Evolutionary conservation across 805 yeast species (phyloP).

Genomic region (Suhomyces sp.): DNA sequence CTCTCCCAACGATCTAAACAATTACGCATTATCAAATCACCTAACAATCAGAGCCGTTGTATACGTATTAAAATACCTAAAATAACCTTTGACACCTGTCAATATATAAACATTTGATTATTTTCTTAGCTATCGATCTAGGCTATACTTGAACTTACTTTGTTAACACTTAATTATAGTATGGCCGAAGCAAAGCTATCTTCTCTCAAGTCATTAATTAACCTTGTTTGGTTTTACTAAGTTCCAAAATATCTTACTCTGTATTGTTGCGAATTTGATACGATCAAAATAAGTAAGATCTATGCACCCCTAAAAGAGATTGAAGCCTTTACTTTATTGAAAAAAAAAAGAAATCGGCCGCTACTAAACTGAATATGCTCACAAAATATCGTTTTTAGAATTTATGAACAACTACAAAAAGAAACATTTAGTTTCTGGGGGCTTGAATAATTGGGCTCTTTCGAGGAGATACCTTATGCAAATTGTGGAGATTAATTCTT

Average conservation of each 20-base stretch:
- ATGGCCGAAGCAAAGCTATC: not conserved
- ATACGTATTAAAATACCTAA: not conserved
- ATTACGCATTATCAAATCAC: not conserved
- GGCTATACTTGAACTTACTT: not conserved
- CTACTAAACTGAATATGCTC: not conserved
- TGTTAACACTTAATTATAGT: not conserved
- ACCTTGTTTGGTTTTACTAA: not conserved
- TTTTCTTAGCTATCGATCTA: not conserved
- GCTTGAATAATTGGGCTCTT: not conserved
- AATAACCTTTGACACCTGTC: not conserved
- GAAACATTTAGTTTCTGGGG: not conserved
- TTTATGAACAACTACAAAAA: not conserved
- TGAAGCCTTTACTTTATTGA: not conserved
- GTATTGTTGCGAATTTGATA: not conserved
- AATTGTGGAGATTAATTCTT: not conserved
- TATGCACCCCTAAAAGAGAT: conserved; percentile 1
- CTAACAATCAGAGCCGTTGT: not conserved
- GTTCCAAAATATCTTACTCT: not conserved
- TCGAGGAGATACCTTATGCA: not conserved
- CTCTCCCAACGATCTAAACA: not conserved
- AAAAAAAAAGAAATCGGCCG: not conserved
- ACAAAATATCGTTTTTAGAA: not conserved
- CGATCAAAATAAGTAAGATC: not conserved
- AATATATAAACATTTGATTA: not conserved
- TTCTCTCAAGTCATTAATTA: not conserved